Evolutionary conservation across 129 eudicot species (phyloP), one percentile per base, ranked within the genome.

Genomic region (carrot (Daucus carota)): DNA sequence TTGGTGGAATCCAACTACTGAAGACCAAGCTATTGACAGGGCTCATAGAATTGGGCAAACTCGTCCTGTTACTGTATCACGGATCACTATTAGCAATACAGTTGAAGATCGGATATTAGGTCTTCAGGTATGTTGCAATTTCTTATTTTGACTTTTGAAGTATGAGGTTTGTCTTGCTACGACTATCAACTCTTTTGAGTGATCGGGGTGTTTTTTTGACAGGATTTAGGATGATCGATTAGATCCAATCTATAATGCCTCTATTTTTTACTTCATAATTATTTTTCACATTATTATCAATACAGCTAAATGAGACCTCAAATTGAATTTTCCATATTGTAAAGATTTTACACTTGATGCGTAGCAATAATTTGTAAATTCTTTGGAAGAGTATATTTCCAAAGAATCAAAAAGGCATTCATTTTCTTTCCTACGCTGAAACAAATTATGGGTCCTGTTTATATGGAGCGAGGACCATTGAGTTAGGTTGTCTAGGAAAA

Each of bases 1-100:
- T 14, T 95, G 99, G 97, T 95, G 99, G 99, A 95, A 95, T 82
- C 99, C 99, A 15, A 95, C 99, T 17, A 95, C 99, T 12, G 99
- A 95, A 83, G 99, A 95, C 77, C 99, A 95, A 80, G 99, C 99
- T 29, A 88, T 95, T 72, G 99, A 95, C 72, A 81, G 99, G 76
- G 92, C 99, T 8, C 99, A 95, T 80, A 85, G 99, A 77, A 95
- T 95, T 34, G 99, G 99, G 31, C 99, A 95, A 85, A 95, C 92
- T 41, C 97, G 97, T 22, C 96, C 99, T 1, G 99, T 95, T 80
- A 80, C 94, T 31, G 99, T 95, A 75, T 85, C 82, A 46, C 91
- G 97, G 83, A 73, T 95, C 77, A 95, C 99, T 63, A 92, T 94
- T 59, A 89, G 86, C 73, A 97, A 94, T 74, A 91, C 99, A 8